Conservation (phyloP, 805 yeast genomes). For the Yarrowia keelungensis region DNA sequence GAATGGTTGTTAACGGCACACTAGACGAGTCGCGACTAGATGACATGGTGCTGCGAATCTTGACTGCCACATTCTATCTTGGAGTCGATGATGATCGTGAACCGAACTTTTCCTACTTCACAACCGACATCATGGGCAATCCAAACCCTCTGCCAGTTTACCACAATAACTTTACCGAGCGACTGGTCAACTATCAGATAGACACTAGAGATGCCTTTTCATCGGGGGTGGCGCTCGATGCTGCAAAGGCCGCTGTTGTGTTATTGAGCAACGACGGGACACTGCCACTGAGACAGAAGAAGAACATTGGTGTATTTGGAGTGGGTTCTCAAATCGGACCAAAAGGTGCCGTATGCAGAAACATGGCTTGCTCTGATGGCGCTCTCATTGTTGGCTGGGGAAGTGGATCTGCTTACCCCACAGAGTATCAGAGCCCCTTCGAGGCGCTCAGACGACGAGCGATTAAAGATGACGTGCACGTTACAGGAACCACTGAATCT, state of each 20-base stretch:
- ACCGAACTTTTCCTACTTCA: constrained; percentile 67
- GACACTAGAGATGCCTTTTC: constrained; percentile 58
- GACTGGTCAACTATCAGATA: constrained; percentile 59
- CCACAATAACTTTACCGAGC: not conserved
- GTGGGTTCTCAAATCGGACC: constrained; percentile 60
- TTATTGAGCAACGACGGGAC: constrained; percentile 56
- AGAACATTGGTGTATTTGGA: constrained; percentile 50
- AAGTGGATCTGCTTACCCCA: constrained; percentile 63
- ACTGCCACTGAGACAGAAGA: constrained; percentile 57
- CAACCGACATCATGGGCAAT: constrained; percentile 57
- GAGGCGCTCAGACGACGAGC: constrained; percentile 65
- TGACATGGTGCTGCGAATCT: constrained; percentile 67
- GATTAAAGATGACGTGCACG: not conserved
- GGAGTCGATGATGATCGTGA: constrained; percentile 46
- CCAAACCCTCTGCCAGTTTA: constrained; percentile 47
- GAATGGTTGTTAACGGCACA: constrained; percentile 63
- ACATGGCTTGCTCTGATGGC: constrained; percentile 61
- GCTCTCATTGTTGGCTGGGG: constrained; percentile 69
- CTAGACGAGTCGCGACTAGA: constrained; percentile 60
- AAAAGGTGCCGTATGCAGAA: constrained; percentile 60
- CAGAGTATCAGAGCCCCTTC: constrained; percentile 62
- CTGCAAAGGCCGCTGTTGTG: constrained; percentile 64
- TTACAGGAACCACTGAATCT: not conserved
- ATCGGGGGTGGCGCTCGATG: constrained; percentile 57
- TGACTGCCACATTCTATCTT: constrained; percentile 56